Conservation (phyloP, 495 filamentous ascomycete genomes). For the Penicillium manginii region DNA sequence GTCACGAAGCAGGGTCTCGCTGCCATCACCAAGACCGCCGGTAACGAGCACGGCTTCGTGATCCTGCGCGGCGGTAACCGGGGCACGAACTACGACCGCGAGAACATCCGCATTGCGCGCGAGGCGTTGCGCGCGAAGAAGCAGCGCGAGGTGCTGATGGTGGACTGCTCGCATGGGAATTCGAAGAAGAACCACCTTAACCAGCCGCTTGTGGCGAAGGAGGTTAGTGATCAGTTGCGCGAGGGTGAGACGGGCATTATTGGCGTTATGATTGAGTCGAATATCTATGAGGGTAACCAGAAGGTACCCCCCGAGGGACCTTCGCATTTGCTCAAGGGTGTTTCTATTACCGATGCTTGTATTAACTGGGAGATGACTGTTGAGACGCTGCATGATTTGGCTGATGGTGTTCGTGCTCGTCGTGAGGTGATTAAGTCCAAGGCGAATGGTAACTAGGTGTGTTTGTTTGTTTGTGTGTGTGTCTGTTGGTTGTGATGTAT, state of each 20-base stretch:
- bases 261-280: conserved; percentile 98
- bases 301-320: conserved; percentile 88
- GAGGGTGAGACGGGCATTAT: conserved; percentile 87
- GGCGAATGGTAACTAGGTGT: conserved; percentile 35
- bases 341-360: conserved; percentile 97
- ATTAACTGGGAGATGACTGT: conserved; percentile 93
- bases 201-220: conserved; percentile 88
- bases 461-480: not conserved
- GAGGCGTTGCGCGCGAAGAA: conserved; percentile 83
- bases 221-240: conserved; percentile 80
- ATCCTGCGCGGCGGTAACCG: conserved; percentile 89
- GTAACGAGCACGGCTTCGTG: conserved; percentile 96
- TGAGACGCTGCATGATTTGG: conserved; percentile 81
- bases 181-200: conserved; percentile 72
- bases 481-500: not conserved
- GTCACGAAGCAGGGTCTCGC: conserved; percentile 99
- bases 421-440: conserved; percentile 47
- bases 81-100: conserved; percentile 94
- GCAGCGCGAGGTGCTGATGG: conserved; percentile 89
- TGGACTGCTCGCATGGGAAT: conserved; percentile 93
- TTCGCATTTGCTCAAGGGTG: conserved; percentile 79
- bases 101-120: conserved; percentile 75
- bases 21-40: conserved; percentile 87
- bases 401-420: conserved; percentile 78
- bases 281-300: conserved; percentile 94